Conservation (phyloP, 1,139 yeast species). For the Taphrina wiesneri region DNA sequence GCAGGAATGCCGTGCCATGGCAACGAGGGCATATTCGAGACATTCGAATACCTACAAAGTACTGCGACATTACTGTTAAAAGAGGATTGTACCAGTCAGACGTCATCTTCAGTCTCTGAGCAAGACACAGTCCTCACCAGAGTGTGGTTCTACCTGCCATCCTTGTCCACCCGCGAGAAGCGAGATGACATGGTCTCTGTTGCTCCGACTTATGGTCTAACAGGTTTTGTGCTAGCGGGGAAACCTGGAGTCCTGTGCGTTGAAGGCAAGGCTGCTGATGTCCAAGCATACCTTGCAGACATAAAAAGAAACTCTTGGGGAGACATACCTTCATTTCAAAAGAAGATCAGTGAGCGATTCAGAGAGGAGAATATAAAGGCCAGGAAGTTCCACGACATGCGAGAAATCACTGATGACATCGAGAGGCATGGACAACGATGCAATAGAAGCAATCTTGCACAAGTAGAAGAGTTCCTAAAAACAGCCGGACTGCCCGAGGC, state of each 20-base stretch:
- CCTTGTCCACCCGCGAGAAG: constrained; percentile 30
- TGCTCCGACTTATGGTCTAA: constrained; percentile 23
- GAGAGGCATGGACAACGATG: constrained; percentile 18
- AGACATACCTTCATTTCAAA: constrained; percentile 30
- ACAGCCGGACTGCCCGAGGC: constrained; percentile 13
- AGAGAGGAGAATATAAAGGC: constrained; percentile 8
- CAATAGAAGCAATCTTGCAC: constrained; percentile 29
- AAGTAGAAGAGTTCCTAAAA: constrained; percentile 14
- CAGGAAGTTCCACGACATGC: constrained; percentile 11
- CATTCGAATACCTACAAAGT: constrained; percentile 2
- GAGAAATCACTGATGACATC: constrained; percentile 29
- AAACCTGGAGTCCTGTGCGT: constrained; percentile 32
- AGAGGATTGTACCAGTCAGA: background rate
- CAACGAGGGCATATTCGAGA: background rate
- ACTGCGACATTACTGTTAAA: background rate
- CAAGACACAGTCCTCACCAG: constrained; percentile 1
- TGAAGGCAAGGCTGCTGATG: constrained; percentile 11
- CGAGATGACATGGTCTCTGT: constrained; percentile 15
- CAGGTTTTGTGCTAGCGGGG: constrained; percentile 34
- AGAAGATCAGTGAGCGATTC: constrained; percentile 27
- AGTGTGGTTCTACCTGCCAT: constrained; percentile 31
- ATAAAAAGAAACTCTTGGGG: constrained; percentile 33
- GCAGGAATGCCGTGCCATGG: background rate
- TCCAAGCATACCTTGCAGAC: constrained; percentile 29
- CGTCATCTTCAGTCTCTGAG: background rate